phyloP scores from a whole-genome alignment of 148 eudicot genomes.

The Salicornia ramosissima region DNA sequence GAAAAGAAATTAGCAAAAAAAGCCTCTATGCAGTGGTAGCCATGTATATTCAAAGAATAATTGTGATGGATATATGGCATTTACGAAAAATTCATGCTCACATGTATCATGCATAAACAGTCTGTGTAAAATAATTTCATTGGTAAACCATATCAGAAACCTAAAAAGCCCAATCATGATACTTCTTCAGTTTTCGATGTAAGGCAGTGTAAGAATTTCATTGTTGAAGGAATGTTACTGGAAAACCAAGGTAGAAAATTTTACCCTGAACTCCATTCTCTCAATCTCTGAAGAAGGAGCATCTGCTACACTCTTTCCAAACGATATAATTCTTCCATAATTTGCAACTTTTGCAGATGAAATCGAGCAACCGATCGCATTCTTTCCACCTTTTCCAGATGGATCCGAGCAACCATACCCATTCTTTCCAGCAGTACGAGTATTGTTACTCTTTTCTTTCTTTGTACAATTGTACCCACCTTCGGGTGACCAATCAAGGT shows the following conservation, averaged over 20 bases:
- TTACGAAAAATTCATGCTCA: no score
- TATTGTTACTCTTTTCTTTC: slow-evolving; percentile 43
- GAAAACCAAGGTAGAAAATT: slow-evolving; percentile 11
- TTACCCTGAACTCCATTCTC: slow-evolving; percentile 79
- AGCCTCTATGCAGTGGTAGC: no score
- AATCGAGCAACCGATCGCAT: slow-evolving; percentile 28
- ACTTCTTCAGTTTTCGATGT: no score
- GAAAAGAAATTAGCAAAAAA: no score
- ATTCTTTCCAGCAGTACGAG: slow-evolving; percentile 23
- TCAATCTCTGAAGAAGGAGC: slow-evolving; percentile 57
- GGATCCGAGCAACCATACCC: slow-evolving; percentile 29
- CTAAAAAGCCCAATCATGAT: no score
- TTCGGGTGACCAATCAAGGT: slow-evolving; percentile 92
- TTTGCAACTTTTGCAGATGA: slow-evolving; percentile 35
- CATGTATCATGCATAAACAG: no score
- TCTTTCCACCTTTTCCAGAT: slow-evolving; percentile 29
- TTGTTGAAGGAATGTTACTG: no score
- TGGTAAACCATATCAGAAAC: no score
- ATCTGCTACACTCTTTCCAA: slow-evolving; percentile 65
- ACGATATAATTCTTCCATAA: slow-evolving; percentile 89
- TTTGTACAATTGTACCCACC: slow-evolving; percentile 53
- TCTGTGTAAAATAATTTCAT: no score
- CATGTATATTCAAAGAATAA: no score
- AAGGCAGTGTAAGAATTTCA: no score
- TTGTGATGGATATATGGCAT: no score